Evolutionary conservation across 306 rosid species (phyloP).

Genomic region (Mucuna pruriens): DNA sequence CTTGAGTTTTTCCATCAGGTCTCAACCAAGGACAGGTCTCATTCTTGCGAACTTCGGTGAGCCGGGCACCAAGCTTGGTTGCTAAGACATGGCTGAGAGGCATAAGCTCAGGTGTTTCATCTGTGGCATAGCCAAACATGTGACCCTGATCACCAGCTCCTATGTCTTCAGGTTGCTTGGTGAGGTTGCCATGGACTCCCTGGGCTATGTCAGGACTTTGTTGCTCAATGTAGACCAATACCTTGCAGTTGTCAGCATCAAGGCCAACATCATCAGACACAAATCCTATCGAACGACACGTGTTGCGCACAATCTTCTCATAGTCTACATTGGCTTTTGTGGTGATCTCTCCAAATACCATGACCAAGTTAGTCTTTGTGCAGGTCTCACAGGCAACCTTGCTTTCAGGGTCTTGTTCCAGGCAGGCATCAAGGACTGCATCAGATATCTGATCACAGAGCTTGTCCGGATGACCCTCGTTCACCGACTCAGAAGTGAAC

Average conservation of each 20-base stretch:
- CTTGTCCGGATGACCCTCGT: conserved; percentile 73
- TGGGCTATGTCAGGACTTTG: conserved; percentile 68
- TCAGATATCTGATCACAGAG: conserved; percentile 51
- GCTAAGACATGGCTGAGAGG: conserved; percentile 72
- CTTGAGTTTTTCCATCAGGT: conserved; percentile 69
- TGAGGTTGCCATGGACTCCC: conserved; percentile 64
- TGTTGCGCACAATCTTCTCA: conserved; percentile 60
- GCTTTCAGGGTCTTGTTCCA: conserved; percentile 65
- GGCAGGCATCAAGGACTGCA: neutral
- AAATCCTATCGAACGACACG: conserved; percentile 59
- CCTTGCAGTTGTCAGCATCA: conserved; percentile 67
- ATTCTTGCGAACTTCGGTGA: conserved; percentile 44
- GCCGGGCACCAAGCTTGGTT: conserved; percentile 58
- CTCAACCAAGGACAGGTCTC: conserved; percentile 55
- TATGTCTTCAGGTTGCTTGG: conserved; percentile 58
- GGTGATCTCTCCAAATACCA: conserved; percentile 69
- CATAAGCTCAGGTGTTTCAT: conserved; percentile 64
- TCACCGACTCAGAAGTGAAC: conserved; percentile 65
- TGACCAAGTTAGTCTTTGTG: conserved; percentile 64
- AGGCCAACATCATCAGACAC: conserved; percentile 57
- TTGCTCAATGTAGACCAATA: conserved; percentile 58
- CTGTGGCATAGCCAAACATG: conserved; percentile 53
- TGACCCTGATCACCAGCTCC: conserved; percentile 63
- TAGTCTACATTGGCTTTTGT: conserved; percentile 54
- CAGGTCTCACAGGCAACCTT: conserved; percentile 67